Percentiles rank a stretch among this genome's conserved stretches.
phyloP scores from a whole-genome alignment of 2,329 filamentous ascomycete genomes.

The Pyrenophora graminea region DNA sequence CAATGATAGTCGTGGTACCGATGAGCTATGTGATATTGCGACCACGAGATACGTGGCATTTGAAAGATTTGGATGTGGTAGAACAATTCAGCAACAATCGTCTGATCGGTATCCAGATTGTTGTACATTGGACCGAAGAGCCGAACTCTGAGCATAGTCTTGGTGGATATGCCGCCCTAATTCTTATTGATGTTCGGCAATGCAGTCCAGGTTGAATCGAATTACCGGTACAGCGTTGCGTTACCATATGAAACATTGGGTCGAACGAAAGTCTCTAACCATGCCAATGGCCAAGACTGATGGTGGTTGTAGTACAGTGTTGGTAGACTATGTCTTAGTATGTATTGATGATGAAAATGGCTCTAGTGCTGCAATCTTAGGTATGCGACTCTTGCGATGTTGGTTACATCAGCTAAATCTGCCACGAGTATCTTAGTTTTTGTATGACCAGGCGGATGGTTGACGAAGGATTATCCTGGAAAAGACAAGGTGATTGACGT shows the following conservation, averaged over 20 bases:
- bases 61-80: slow-evolving; percentile 22
- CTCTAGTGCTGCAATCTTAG: too few species aligned
- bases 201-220: background rate
- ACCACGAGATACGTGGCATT: slow-evolving; percentile 27
- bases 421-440: too few species aligned
- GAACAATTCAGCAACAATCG: slow-evolving; percentile 12
- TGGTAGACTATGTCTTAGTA: slow-evolving; percentile 7
- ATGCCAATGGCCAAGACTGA: background rate
- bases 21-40: slow-evolving; percentile 26
- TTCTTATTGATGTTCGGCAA: slow-evolving; percentile 12
- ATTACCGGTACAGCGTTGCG: background rate
- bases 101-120: slow-evolving; percentile 12
- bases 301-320: slow-evolving; percentile 5
- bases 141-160: slow-evolving; percentile 13
- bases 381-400: too few species aligned
- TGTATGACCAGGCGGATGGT: too few species aligned
- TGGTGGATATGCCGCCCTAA: slow-evolving; percentile 18
- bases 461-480: too few species aligned
- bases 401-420: too few species aligned
- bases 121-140: slow-evolving; percentile 2
- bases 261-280: slow-evolving; percentile 4
- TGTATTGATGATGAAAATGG: slow-evolving; percentile 4
- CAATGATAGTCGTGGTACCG: slow-evolving; percentile 18
- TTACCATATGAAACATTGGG: slow-evolving; percentile 3
- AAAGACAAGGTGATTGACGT: too few species aligned